Base-by-base conservation (phyloP, 805 yeast genomes). In the Saturnispora saitoi region DNA sequence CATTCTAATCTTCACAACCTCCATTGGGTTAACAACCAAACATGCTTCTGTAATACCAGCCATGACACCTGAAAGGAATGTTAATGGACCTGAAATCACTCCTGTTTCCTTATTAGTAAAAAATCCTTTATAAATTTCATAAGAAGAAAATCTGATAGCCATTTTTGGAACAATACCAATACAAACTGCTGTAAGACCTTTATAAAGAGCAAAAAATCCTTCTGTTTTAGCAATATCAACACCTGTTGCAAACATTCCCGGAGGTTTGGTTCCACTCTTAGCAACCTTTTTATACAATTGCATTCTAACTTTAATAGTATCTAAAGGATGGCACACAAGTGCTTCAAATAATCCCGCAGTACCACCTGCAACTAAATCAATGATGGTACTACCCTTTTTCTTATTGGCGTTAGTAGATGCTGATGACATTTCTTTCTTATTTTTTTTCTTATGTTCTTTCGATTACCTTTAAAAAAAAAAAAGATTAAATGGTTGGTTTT, bases 21-120 rank as follows among this genome's bases (percentile, higher is more conserved):
- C 99, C 85, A 89, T 91, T 41, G 98, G 98, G 65, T 88, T 93
- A 38, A 91, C 99, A 50, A 91, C 91, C 51, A 85, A 69, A 49
- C 93, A 90, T 2, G 98, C 96, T 69, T 91, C 99, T 44, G 96
- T 87, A 63, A 87, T 73, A 70, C 99, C 99, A 17, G 99, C 98
- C 66, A 95, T 90, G 24, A 91, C 93, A 70, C 99, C 99, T 40
- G 97, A 90, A 45, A 86, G 56, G 63, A 91, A 91, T 10, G 90
- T 86, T 58, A 80, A 76, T 43, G 78, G 77, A 4, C 96, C 85
- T 38, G 85, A 64, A 48, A 88, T 81, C 11, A 72, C 68, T 24
- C 88, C 84, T 47, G 86, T 78, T 45, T 73, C 73, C 44, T 67
- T 65, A 51, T 80, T 77, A 32, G 78, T 76, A 54, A 91, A 73